These are phyloP conservation scores for Calonectria naviculata DNA, from an alignment of 2,329 filamentous ascomycete genomes.

Conservation along the genomic window DNA sequence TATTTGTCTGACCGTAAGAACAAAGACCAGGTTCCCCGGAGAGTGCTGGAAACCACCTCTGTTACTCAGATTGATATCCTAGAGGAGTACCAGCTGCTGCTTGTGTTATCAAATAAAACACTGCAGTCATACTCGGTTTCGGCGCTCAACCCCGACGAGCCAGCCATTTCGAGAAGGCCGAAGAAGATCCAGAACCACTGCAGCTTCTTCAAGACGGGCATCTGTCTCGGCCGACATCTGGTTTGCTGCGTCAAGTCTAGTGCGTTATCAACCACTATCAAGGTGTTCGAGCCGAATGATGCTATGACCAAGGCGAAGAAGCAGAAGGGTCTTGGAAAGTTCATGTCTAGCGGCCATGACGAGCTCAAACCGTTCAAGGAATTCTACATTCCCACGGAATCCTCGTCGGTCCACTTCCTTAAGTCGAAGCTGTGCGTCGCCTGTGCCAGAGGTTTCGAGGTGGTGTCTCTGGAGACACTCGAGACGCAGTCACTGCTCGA, in stretches of 20 bases:
- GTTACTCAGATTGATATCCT: constrained; percentile 97
- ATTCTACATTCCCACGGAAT: constrained; percentile 98
- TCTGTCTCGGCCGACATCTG: constrained; percentile 92
- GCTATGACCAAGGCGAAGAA: constrained; percentile 94
- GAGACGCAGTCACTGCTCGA: constrained; percentile 97
- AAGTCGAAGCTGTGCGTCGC: constrained; percentile 97
- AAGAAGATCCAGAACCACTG: constrained; percentile 98
- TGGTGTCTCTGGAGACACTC: constrained; percentile 95
- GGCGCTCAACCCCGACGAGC: constrained; percentile 86
- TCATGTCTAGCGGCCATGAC: constrained; percentile 93
- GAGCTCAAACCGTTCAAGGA: constrained; percentile 98
- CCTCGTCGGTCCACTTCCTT: constrained; percentile 97
- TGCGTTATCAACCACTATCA: constrained; percentile 93
- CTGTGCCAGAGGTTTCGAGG: constrained; percentile 95
- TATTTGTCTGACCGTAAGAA: constrained; percentile 92
- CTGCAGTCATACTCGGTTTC: constrained; percentile 90
- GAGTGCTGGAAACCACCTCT: constrained; percentile 85
- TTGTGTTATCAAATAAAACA: constrained; percentile 94
- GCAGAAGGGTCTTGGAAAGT: constrained; percentile 94
- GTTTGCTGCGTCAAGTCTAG: constrained; percentile 98
- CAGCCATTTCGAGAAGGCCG: constrained; percentile 82
- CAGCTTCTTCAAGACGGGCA: constrained; percentile 98
- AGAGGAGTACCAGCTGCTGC: constrained; percentile 91
- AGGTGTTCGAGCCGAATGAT: constrained; percentile 99
- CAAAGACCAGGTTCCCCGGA: constrained; percentile 82